Percentiles rank a stretch among this genome's conserved stretches.
phyloP scores from a whole-genome alignment of 495 filamentous ascomycete genomes.

The Melanomma pulvis-pyrius region DNA sequence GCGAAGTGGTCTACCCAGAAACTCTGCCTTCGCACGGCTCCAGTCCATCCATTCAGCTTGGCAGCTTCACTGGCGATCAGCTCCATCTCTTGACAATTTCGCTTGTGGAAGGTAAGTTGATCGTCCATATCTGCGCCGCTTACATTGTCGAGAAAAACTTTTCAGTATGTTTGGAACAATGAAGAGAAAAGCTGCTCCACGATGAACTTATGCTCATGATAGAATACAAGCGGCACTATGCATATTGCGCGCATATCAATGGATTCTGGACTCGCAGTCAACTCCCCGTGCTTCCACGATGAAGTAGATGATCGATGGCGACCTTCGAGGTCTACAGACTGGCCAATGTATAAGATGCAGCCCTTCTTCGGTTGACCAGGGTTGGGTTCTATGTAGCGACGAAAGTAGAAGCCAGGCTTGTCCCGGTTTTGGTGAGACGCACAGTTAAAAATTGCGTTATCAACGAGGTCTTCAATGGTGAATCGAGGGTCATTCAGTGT shows the following conservation, averaged over 20 bases:
- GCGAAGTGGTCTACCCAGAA: neutral
- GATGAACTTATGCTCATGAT: neutral
- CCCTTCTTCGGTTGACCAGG: neutral
- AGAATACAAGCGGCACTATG: neutral
- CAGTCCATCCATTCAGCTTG: neutral
- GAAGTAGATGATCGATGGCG: neutral
- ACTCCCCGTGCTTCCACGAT: neutral
- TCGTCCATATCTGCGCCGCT: neutral
- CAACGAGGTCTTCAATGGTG: neutral
- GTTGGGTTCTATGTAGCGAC: neutral
- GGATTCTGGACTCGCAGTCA: neutral
- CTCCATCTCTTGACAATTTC: neutral
- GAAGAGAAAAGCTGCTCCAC: neutral
- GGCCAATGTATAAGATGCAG: neutral
- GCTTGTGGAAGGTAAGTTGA: neutral
- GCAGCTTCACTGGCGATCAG: neutral
- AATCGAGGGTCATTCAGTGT: neutral
- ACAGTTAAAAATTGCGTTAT: neutral
- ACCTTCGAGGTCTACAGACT: neutral
- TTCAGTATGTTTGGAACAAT: neutral
- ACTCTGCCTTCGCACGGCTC: neutral
- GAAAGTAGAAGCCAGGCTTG: neutral
- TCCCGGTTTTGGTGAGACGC: neutral
- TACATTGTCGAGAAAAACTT: neutral
- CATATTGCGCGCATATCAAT: neutral